Base-by-base conservation (phyloP, 495 filamentous ascomycete species). In the Podospora sp. region DNA sequence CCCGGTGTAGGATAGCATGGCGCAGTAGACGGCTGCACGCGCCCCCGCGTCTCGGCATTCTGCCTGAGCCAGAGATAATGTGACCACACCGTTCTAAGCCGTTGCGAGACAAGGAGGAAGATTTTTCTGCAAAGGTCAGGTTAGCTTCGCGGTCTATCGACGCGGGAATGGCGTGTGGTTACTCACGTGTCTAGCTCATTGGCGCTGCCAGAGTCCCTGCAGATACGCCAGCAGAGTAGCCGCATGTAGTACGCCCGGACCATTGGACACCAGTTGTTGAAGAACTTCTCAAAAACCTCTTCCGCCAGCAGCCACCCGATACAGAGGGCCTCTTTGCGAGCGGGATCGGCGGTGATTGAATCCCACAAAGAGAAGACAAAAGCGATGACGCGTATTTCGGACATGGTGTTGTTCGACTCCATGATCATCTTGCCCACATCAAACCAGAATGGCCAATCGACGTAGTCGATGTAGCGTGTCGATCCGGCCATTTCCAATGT, bases 231-330 rank as follows among this genome's bases (percentile, higher is more conserved):
- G 78, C 94, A 97, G 18, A 97, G 76, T 40, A 99, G 76, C 46
- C 95, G 92, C 88, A 97, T 95, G 73, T 89, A 98, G 77, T 98
- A 99, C 20, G 93, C 91, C 67, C 95, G 87, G 27, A 97, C 93
- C 95, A 99, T 97, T 1, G 95, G 95, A 78, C 94, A 97, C 95
- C 95, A 99, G 75, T 97, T 93, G 73, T 89, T 93, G 80, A 99
- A 99, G 69, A 93, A 88, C 65, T 86, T 88, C 58, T 92, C 88
- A 76, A 97, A 98, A 18, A 89, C 82, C 49, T 90, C 84, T 67
- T 90, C 88, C 25, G 88, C 83, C n/a, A 99, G 73, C 33, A 99
- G 80, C 84, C 96, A 96, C 20, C 89, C 89, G 2, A 92, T 69
- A 72, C 92, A 97, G 24, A 97, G 75, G 9, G 82, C 77, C 26